phyloP scores from a whole-genome alignment of 202 grass and related monocot species.

The Sporobolus alterniflorus region DNA sequence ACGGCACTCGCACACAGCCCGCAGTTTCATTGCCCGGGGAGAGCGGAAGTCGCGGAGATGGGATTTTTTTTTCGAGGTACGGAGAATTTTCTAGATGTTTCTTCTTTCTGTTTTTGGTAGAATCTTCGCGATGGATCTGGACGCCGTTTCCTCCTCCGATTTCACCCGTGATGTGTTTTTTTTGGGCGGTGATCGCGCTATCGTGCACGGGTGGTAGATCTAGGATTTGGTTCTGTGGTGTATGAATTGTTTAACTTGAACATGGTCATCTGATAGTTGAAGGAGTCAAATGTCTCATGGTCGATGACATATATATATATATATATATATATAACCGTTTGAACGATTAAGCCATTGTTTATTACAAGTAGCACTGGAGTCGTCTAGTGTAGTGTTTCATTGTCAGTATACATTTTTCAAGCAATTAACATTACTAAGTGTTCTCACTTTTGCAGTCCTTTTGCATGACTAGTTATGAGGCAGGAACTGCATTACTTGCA shows the following conservation, averaged over 20 bases:
- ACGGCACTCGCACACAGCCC: background rate
- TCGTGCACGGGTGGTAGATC: background rate
- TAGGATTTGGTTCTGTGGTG: background rate
- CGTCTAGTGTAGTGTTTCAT: background rate
- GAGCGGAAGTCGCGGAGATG: background rate
- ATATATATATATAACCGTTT: no score
- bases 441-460: slow-evolving; percentile 27
- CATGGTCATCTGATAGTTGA: background rate
- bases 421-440: background rate
- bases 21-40: background rate
- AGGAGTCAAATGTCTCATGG: background rate
- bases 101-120: background rate
- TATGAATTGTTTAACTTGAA: background rate
- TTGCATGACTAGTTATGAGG: slow-evolving; percentile 43
- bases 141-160: background rate
- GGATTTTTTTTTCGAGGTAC: slow-evolving; percentile 35
- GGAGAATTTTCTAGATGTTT: background rate
- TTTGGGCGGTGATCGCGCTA: background rate
- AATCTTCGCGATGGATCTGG: slow-evolving; percentile 15
- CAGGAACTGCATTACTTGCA: slow-evolving; percentile 73
- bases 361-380: background rate
- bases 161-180: background rate
- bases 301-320: no score
- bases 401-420: background rate
- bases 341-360: background rate